These are phyloP conservation scores for Physcomitrellopsis africana DNA, from an alignment of 225 moss, liverwort and hornwort species.

Conservation along the genomic window DNA sequence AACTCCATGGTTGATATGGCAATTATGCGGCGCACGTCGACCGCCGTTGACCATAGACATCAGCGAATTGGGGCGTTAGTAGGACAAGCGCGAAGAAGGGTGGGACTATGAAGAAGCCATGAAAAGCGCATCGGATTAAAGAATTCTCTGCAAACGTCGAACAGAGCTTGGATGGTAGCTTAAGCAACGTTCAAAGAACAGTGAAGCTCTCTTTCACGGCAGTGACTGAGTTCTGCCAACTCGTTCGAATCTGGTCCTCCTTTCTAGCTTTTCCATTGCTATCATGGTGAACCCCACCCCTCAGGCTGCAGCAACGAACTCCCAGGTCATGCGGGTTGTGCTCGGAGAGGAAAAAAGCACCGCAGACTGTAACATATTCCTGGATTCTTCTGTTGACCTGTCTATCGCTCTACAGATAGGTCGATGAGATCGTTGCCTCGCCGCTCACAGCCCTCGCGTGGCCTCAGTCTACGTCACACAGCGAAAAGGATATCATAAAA, in stretches of 20 bases:
- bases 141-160: too few species aligned
- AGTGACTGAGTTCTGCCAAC: conserved; percentile 15
- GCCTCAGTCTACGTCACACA: too few species aligned
- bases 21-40: too few species aligned
- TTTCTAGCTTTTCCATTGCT: conserved; percentile 21
- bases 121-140: neutral
- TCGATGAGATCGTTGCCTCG: too few species aligned
- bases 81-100: conserved; percentile 16
- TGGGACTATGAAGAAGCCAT: conserved; percentile 7
- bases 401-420: too few species aligned
- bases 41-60: too few species aligned
- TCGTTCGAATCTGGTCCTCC: conserved; percentile 8
- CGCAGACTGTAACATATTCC: conserved; percentile 32
- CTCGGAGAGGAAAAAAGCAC: conserved; percentile 8
- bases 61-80: neutral
- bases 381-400: neutral
- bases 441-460: too few species aligned
- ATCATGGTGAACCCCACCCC: conserved; percentile 11
- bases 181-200: neutral
- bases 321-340: conserved; percentile 36
- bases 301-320: conserved; percentile 19
- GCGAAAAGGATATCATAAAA: too few species aligned
- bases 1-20: too few species aligned
- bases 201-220: too few species aligned
- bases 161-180: too few species aligned